These are phyloP conservation scores for Meripilus lineatus DNA, from an alignment of 1,284 basidiomycete genomes.

Conservation along the genomic window DNA sequence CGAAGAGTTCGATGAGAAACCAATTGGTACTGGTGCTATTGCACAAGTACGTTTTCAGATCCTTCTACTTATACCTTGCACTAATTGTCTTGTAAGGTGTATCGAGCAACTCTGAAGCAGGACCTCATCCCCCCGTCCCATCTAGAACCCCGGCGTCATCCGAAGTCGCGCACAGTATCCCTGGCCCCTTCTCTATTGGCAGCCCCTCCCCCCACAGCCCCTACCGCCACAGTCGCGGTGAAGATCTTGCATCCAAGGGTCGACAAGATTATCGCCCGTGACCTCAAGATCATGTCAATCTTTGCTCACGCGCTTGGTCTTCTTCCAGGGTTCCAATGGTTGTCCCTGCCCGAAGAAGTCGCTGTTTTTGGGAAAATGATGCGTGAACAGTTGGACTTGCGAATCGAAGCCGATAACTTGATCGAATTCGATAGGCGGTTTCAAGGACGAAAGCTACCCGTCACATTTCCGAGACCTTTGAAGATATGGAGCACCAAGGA, in stretches of 20 bases:
- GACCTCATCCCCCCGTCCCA: conserved; percentile 84
- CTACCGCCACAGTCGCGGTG: conserved; percentile 87
- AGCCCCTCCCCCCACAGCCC: conserved; percentile 60
- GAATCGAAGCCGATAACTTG: conserved; percentile 89
- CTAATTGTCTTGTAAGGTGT: conserved; percentile 49
- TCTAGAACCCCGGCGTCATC: conserved; percentile 59
- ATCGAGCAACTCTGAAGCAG: conserved; percentile 79
- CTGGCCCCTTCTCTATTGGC: conserved; percentile 52
- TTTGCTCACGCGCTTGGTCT: conserved; percentile 80
- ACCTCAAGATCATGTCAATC: conserved; percentile 92
- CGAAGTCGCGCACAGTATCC: conserved; percentile 41
- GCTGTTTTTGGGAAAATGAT: conserved; percentile 96
- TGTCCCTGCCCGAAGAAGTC: conserved; percentile 95
- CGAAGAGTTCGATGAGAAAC: conserved; percentile 81
- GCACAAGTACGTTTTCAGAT: conserved; percentile 66
- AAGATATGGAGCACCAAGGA: conserved; percentile 75
- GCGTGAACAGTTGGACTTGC: conserved; percentile 90
- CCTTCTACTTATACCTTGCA: neutral
- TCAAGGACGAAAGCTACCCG: conserved; percentile 67
- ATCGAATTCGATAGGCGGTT: conserved; percentile 88
- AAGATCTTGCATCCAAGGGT: conserved; percentile 93
- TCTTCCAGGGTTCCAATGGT: conserved; percentile 94
- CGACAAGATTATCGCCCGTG: conserved; percentile 76
- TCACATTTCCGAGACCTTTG: conserved; percentile 89
- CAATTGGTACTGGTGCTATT: conserved; percentile 97